Base-by-base conservation (phyloP, 1,139 yeast species). In the Martiniozyma asiatica region DNA sequence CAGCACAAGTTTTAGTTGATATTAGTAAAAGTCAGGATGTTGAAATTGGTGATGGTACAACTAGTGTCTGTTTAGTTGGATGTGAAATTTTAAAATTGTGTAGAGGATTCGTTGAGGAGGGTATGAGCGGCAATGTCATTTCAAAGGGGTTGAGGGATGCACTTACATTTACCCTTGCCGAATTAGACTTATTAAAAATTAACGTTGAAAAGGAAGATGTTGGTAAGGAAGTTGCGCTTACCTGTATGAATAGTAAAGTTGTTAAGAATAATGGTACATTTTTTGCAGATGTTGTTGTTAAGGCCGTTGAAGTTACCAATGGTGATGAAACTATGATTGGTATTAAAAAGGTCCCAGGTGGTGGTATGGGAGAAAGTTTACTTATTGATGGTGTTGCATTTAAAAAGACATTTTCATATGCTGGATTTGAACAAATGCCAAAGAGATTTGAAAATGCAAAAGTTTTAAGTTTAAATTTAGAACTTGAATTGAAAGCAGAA, bases 351-450 rank as follows among this genome's bases (percentile, higher is more conserved):
- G 85, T 89, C 31, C 73, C 95, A 10, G 99, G 99, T 46, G 99
- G 99, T 35, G 80, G 89, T 31, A 79, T 92, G 74, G 95, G 87
- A 55, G 97, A 89, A 45, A 79, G 96, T 10, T 51, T 75, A 39
- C 82, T 84, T 47, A 73, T 89, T 32, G 73, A 81, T 47, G 99
- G 99, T 48, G 97, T 92, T 36, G 98, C 96, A 5, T 89, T 89
- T 60, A 85, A 89, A 50, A 89, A 89, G 61, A 87, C 99, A 0
- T 89, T 89, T 49, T 79, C 96, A 21, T 89, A 89, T 48, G 97
- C 97, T 31, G 97, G 97, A 8, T 89, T 89, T 55, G 99, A 89
- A 58, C 99, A 89, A 61, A 98, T 92, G 58, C 99, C 98, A 30
- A 89, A 89, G 57, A 61, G 57, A 34, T 84, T 92, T 52, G 48